phyloP scores from a whole-genome alignment of 2,329 filamentous ascomycete species.

The Emergomyces pasteurianus region DNA sequence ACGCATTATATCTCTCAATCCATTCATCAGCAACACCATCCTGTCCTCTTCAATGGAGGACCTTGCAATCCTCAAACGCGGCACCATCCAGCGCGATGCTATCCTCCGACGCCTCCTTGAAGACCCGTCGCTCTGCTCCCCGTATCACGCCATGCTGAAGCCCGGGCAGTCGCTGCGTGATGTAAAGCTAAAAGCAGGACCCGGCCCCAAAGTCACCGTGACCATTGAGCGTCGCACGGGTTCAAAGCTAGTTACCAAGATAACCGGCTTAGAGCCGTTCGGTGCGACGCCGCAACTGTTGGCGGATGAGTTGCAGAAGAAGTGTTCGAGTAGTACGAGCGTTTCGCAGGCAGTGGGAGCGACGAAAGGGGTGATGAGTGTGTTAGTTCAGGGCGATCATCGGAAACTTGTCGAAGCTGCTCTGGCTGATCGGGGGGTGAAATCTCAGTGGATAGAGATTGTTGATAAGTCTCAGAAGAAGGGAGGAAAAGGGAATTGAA shows the following conservation, averaged over 20 bases:
- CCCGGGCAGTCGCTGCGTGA: slow-evolving; percentile 26
- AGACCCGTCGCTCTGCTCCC: slow-evolving; percentile 36
- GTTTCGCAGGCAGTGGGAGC: slow-evolving; percentile 51
- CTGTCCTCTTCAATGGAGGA: slow-evolving; percentile 46
- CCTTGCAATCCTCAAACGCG: slow-evolving; percentile 44
- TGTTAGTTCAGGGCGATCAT: slow-evolving; percentile 57
- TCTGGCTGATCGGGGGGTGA: slow-evolving; percentile 47
- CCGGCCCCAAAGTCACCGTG: slow-evolving; percentile 48
- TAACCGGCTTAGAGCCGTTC: slow-evolving; percentile 50
- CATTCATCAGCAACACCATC: slow-evolving; percentile 50
- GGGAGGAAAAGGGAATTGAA: slow-evolving; percentile 31
- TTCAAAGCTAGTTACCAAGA: slow-evolving; percentile 53
- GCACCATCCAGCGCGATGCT: slow-evolving; percentile 47
- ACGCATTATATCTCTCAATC: slow-evolving; percentile 50
- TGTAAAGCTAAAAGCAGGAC: slow-evolving; percentile 50
- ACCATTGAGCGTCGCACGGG: slow-evolving; percentile 52
- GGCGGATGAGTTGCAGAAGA: slow-evolving; percentile 55
- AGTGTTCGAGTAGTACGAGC: slow-evolving; percentile 56
- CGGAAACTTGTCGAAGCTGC: slow-evolving; percentile 48
- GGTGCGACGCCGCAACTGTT: slow-evolving; percentile 47
- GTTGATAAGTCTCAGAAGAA: slow-evolving; percentile 58
- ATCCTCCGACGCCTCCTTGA: slow-evolving; percentile 48
- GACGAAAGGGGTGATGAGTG: slow-evolving; percentile 52
- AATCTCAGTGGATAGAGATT: slow-evolving; percentile 49
- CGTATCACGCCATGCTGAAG: slow-evolving; percentile 46